Conservation (phyloP, 1,139 yeast genomes). For the Candida sp. region DNA sequence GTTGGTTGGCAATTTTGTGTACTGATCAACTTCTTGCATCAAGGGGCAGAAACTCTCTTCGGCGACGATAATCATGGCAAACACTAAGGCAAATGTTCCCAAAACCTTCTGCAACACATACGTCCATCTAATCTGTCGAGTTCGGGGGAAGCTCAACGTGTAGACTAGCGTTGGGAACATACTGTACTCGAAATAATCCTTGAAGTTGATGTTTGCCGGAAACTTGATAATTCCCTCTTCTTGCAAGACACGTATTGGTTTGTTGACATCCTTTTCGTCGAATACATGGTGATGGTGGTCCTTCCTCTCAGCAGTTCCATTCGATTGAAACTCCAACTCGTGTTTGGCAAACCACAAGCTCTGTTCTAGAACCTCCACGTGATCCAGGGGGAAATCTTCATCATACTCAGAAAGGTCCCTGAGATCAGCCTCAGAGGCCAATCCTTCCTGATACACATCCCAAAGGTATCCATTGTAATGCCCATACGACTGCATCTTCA, state of each 20-base stretch:
- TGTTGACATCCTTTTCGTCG: conserved; percentile 13
- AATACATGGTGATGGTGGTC: conserved; percentile 14
- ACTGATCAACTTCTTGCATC: conserved; percentile 59
- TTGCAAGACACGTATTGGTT: conserved; percentile 22
- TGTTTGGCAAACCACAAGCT: conserved; percentile 65
- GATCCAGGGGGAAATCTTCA: conserved; percentile 20
- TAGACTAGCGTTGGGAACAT: conserved; percentile 93
- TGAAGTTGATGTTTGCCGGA: conserved; percentile 69
- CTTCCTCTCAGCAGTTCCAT: conserved; percentile 21
- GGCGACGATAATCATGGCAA: conserved; percentile 81
- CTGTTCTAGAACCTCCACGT: conserved; percentile 35
- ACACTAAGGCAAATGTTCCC: conserved; percentile 88
- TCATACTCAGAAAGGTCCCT: conserved; percentile 21
- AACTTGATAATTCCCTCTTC: conserved; percentile 41
- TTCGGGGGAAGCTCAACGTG: conserved; percentile 81
- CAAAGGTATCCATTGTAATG: conserved; percentile 90
- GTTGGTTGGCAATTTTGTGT: conserved; percentile 50
- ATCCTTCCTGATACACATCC: conserved; percentile 60
- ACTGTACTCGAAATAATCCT: conserved; percentile 73
- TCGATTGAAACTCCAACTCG: conserved; percentile 58
- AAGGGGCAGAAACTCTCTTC: conserved; percentile 81
- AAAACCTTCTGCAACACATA: conserved; percentile 70
- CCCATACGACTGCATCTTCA: conserved; percentile 94
- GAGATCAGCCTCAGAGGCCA: conserved; percentile 43
- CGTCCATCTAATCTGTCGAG: conserved; percentile 64